Base-by-base conservation (phyloP, 2,329 filamentous ascomycete species). In the Sclerotinia spermophila region DNA sequence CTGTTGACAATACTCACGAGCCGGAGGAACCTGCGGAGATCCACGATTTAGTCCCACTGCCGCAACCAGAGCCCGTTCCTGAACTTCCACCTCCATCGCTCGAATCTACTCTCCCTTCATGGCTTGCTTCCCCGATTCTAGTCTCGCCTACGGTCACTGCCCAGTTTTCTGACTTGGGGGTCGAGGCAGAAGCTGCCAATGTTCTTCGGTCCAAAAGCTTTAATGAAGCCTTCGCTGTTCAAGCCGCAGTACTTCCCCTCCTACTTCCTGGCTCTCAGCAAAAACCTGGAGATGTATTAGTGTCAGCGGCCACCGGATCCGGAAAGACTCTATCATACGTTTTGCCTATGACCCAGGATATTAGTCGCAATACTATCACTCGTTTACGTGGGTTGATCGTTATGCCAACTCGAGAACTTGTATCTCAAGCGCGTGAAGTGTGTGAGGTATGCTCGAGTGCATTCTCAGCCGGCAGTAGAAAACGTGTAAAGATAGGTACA, bases 271-370 rank as follows among this genome's bases (percentile, higher is more conserved):
- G 86, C 0, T 85, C 86, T 56, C 83, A 86, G 70, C 83, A 86
- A 48, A 85, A 89, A 48, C 82, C 86, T 1, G 92, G 93, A 7
- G 96, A 99, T 79, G 81, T 99, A 6, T 90, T 97, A 59, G 90
- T 99, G 3, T 96, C 94, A 11, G 96, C 96, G 0, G 92, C 95
- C 1, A 99, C 96, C 0, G 96, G 96, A 13, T 98, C 96, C 0
- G 96, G 96, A 70, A 99, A 99, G 79, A 99, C 96, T 0, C 81
- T 99, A 24, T 92, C 95, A 0, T 99, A 99, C 77, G 88, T 95
- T 0, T 83, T 99, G 3, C 96, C 96, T 0, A 89, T 99, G 71
- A 86, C 97, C 5, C 88, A 93, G 60, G 89, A 91, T 66, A 83
- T 99, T 64, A 90, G 90, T 74, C 84, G 86, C 44, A 86, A 86